Evolutionary conservation across 2,329 filamentous ascomycete species (phyloP).

Genomic region (Sclerotinia trifoliorum): DNA sequence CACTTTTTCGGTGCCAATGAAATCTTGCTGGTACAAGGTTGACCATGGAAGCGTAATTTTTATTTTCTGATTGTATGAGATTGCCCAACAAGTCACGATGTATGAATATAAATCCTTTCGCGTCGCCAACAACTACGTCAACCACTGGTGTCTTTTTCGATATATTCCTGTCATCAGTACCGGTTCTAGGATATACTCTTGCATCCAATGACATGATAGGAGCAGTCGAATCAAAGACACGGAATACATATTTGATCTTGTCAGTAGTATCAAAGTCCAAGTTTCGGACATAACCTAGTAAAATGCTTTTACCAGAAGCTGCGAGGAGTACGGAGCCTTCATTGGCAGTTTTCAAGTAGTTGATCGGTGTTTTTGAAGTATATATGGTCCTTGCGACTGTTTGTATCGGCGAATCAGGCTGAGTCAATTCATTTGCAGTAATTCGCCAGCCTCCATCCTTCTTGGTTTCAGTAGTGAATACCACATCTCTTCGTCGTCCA

Average conservation of each 20-base stretch:
- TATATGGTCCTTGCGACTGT: slow-evolving; percentile 44
- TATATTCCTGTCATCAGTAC: slow-evolving; percentile 34
- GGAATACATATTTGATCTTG: slow-evolving; percentile 56
- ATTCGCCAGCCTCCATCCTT: slow-evolving; percentile 39
- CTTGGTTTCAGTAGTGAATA: slow-evolving; percentile 40
- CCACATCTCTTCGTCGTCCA: slow-evolving; percentile 39
- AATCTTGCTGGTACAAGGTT: slow-evolving; percentile 59
- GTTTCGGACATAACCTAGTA: slow-evolving; percentile 55
- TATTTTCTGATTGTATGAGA: slow-evolving; percentile 45
- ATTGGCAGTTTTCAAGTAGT: slow-evolving; percentile 51
- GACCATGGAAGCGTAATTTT: slow-evolving; percentile 30
- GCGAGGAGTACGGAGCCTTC: slow-evolving; percentile 60
- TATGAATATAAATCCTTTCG: slow-evolving; percentile 73
- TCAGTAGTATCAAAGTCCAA: slow-evolving; percentile 41
- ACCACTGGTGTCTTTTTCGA: slow-evolving; percentile 46
- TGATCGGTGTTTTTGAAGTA: slow-evolving; percentile 43
- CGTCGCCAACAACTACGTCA: slow-evolving; percentile 77
- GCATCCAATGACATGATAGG: slow-evolving; percentile 67
- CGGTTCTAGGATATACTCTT: slow-evolving; percentile 43
- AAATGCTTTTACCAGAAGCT: slow-evolving; percentile 52
- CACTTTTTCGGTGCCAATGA: slow-evolving; percentile 88
- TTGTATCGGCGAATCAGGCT: slow-evolving; percentile 33
- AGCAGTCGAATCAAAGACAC: slow-evolving; percentile 59
- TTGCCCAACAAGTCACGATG: slow-evolving; percentile 72
- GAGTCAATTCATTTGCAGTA: slow-evolving; percentile 41